phyloP scores from a whole-genome alignment of 2,329 filamentous ascomycete species.

The Aureobasidium sp. region DNA sequence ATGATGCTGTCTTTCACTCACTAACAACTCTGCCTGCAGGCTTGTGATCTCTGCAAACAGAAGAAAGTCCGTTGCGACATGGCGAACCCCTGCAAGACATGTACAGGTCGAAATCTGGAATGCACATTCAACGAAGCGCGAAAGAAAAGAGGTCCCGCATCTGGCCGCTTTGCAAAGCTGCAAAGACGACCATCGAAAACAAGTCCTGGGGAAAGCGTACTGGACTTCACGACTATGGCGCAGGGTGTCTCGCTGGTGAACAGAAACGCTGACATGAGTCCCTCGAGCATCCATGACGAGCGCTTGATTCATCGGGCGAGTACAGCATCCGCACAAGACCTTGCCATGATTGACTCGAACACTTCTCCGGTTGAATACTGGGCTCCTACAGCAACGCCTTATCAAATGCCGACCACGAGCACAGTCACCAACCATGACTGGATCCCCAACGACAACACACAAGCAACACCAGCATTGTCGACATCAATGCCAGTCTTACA shows the following conservation, averaged over 20 bases:
- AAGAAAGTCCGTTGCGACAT: conserved; percentile 36
- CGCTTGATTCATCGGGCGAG: not conserved
- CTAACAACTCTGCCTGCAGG: not conserved
- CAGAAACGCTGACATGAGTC: not conserved
- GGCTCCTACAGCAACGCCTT: not conserved
- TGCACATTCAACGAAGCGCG: conserved; percentile 38
- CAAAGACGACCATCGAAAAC: conserved; percentile 27
- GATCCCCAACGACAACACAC: not conserved
- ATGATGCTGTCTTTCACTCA: not conserved
- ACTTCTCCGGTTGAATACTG: not conserved
- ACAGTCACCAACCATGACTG: not conserved
- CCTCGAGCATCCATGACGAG: not conserved
- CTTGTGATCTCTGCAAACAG: conserved; percentile 39
- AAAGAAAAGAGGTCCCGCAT: conserved; percentile 35
- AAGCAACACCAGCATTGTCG: not conserved
- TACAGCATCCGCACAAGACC: not conserved
- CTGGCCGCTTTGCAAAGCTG: conserved; percentile 34
- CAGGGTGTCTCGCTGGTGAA: not conserved
- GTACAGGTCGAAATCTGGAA: conserved; percentile 33
- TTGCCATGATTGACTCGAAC: not conserved
- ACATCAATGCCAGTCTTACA: conserved; percentile 17
- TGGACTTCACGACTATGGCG: not conserved
- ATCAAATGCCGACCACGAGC: not conserved
- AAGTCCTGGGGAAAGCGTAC: not conserved
- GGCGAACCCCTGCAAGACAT: conserved; percentile 33